Evolutionary conservation across 129 eudicot genomes (phyloP).

Genomic region (Helianthus annuus): DNA sequence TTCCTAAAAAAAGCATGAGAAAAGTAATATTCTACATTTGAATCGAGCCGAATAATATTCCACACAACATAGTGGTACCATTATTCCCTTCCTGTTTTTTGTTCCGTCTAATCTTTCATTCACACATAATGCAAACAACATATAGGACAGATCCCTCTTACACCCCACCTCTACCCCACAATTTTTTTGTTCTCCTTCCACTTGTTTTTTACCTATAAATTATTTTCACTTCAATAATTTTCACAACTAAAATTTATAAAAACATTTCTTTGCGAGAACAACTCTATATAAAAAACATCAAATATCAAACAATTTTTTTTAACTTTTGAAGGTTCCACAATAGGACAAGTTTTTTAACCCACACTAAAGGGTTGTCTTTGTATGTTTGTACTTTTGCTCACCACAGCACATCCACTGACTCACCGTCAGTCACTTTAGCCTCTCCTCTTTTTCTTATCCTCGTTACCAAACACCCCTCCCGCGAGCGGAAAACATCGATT

Average conservation of each 20-base stretch:
- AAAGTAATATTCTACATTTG: conserved; percentile 13
- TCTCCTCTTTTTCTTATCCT: conserved; percentile 15
- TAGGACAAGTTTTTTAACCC: conserved; percentile 7
- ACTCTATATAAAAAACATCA: background rate
- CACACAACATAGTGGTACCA: conserved; percentile 24
- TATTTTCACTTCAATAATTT: background rate
- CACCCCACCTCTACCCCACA: background rate
- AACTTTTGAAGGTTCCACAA: background rate
- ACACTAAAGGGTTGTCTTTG: conserved; percentile 15
- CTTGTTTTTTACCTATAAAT: background rate
- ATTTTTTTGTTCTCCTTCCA: background rate
- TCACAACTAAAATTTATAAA: background rate
- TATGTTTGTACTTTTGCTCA: conserved; percentile 23
- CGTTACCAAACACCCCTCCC: conserved; percentile 37
- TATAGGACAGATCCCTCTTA: conserved; percentile 29
- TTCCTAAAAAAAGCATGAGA: background rate
- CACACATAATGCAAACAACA: conserved; percentile 35
- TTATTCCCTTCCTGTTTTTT: conserved; percentile 35
- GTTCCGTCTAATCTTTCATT: conserved; percentile 33
- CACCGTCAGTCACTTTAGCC: conserved; percentile 25
- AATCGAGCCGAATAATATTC: conserved; percentile 25
- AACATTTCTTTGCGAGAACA: background rate
- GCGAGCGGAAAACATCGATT: background rate
- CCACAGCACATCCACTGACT: conserved; percentile 10
- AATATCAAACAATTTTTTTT: background rate